Base-by-base conservation (phyloP, 495 filamentous ascomycete genomes). In the Neurospora sp. region DNA sequence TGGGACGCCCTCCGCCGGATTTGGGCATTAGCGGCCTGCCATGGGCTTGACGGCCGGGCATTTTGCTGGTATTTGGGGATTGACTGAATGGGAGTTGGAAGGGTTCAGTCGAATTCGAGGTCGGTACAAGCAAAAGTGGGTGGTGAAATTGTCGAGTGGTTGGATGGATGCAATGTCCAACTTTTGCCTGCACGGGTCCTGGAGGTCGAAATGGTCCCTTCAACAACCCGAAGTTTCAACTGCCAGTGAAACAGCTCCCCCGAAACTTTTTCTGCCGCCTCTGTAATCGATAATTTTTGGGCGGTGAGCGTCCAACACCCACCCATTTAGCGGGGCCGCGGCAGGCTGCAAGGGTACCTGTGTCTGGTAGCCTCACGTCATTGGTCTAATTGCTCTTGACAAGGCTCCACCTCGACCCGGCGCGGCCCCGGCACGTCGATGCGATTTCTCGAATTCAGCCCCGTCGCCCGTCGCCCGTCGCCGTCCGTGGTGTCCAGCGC, bases 31-130 rank as follows among this genome's bases (percentile, higher is more conserved):
- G 75, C 39, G 84, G 75, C 71, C 82, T 73, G 40, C 86, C 86
- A 81, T 92, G 86, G 31, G 90, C 86, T 83, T 90, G 89, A 72
- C 88, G 84, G 81, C 90, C 90, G 75, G 91, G 88, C 92, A 93
- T 93, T 70, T 73, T 83, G 80, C 9, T 35, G 6, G 9, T 73
- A 35, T 70, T 70, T 41, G 1, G n/a, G 35, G 22, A 4, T 16
- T 27, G 35, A 14, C 17, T 41, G 61, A n/a, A 42, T 71, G 45
- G 35, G 16, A 8, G n/a, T 40, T 8, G 39, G 40, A 39, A 31
- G 14, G 27, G 4, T 27, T 73, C 37, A 70, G 20, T 20, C 8
- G 35, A 61, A 6, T 39, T 72, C 4, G 22, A n/a, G 38, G 70
- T 59, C 61, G 70, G 0, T 48, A 17, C 53, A 65, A 9, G 14